Percentiles rank a stretch among this genome's conserved stretches.
These are phyloP conservation scores for Anastatica hierochuntica DNA, from an alignment of 345 rosid genomes.

Conservation along the genomic window DNA sequence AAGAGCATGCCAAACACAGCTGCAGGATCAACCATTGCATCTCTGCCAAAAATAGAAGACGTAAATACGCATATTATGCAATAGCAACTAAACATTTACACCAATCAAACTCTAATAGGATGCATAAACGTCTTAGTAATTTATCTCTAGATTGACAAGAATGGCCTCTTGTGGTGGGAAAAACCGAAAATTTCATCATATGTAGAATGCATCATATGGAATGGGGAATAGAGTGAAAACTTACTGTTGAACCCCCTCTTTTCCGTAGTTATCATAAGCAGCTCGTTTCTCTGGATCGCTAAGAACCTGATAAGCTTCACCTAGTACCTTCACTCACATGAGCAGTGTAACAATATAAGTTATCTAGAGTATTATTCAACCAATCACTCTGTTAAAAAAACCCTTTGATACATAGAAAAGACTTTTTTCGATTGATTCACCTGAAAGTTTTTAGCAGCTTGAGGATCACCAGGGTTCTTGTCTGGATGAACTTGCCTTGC, in stretches of 20 bases:
- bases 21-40: slow-evolving; percentile 79
- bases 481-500: slow-evolving; percentile 95
- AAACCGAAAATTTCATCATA: too few species aligned
- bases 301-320: slow-evolving; percentile 90
- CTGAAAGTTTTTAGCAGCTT: slow-evolving; percentile 89
- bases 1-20: slow-evolving; percentile 90
- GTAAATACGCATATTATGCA: too few species aligned
- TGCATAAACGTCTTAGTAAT: too few species aligned
- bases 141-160: too few species aligned
- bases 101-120: too few species aligned
- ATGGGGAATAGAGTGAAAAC: slow-evolving; percentile 35
- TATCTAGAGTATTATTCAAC: too few species aligned
- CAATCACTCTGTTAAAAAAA: too few species aligned
- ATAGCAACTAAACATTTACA: too few species aligned
- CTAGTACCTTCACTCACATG: slow-evolving; percentile 54
- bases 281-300: slow-evolving; percentile 87
- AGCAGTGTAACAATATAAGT: too few species aligned
- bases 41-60: slow-evolving; percentile 31
- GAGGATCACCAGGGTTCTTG: slow-evolving; percentile 83
- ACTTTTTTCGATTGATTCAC: slow-evolving; percentile 19
- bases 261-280: slow-evolving; percentile 77
- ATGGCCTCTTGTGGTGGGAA: too few species aligned
- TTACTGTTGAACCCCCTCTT: slow-evolving; percentile 68
- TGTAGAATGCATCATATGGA: too few species aligned
- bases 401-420: too few species aligned